phyloP scores from a whole-genome alignment of 208 protist species.

The Dictyostelium gargantuum region DNA sequence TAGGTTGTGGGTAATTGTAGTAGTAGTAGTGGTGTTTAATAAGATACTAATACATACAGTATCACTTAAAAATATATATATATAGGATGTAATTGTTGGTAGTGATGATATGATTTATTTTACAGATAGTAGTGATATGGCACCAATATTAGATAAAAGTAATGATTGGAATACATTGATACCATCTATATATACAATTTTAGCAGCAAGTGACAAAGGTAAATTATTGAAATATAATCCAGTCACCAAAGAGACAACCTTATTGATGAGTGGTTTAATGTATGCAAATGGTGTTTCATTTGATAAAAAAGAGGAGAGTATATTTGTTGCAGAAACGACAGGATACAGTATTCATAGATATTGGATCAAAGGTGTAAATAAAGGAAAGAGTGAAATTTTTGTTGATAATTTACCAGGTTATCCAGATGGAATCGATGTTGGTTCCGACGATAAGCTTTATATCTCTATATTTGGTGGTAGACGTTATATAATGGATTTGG shows the following conservation, averaged over 20 bases:
- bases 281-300: conserved; percentile 24
- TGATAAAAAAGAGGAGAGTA: neutral
- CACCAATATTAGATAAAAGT: neutral
- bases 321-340: conserved; percentile 4
- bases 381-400: neutral
- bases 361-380: conserved; percentile 14
- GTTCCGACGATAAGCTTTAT: neutral
- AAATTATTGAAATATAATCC: conserved; percentile 35
- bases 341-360: neutral
- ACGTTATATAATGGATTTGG: neutral
- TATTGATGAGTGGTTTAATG: neutral
- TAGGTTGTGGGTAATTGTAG: too few species aligned
- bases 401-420: conserved; percentile 11
- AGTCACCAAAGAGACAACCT: neutral
- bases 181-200: neutral
- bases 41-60: too few species aligned
- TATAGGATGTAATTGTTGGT: conserved; percentile 1
- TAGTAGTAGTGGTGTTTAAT: too few species aligned
- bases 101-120: conserved; percentile 28
- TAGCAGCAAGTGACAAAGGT: neutral
- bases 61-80: neutral
- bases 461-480: conserved; percentile 7
- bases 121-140: neutral
- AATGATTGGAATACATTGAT: neutral
- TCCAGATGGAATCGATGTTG: conserved; percentile 2